phyloP scores from a whole-genome alignment of 1,139 yeast species.

The Kodamaea ohmeri region DNA sequence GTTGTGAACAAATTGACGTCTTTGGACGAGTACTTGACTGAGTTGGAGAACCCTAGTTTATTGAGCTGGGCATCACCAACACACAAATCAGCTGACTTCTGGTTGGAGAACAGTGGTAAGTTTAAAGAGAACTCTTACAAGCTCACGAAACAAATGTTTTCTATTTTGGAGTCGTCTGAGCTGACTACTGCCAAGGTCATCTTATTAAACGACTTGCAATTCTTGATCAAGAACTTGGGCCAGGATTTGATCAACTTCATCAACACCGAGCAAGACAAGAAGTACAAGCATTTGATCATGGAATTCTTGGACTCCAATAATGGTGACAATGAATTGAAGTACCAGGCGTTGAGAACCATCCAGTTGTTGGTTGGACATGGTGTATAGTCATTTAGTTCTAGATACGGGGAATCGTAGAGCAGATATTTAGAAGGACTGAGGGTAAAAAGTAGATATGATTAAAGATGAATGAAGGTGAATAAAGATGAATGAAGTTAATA shows the following conservation, averaged over 20 bases:
- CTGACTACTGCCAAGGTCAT: constrained; percentile 35
- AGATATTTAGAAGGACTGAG: not conserved
- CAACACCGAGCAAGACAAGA: constrained; percentile 54
- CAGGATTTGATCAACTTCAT: constrained; percentile 72
- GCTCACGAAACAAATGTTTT: constrained; percentile 54
- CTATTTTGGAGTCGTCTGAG: constrained; percentile 29
- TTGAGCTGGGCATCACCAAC: constrained; percentile 89
- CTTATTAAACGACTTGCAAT: constrained; percentile 54
- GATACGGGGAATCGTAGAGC: not conserved
- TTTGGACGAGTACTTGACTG: constrained; percentile 88
- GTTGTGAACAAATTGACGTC: constrained; percentile 76
- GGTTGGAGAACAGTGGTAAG: constrained; percentile 76
- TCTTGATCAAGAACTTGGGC: constrained; percentile 42
- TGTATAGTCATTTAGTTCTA: constrained; percentile 1
- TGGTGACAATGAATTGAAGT: constrained; percentile 83
- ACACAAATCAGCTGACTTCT: constrained; percentile 81
- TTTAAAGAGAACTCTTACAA: constrained; percentile 81
- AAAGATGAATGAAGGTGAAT: not conserved
- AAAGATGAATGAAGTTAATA: not conserved
- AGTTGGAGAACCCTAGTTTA: constrained; percentile 71
- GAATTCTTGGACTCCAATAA: constrained; percentile 65
- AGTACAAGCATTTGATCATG: constrained; percentile 76
- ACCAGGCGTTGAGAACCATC: constrained; percentile 91
- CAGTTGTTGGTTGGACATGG: constrained; percentile 83
- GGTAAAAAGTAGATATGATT: not conserved